phyloP scores from a whole-genome alignment of 768 basidiomycete species.

The Sarcomyxa edulis region DNA sequence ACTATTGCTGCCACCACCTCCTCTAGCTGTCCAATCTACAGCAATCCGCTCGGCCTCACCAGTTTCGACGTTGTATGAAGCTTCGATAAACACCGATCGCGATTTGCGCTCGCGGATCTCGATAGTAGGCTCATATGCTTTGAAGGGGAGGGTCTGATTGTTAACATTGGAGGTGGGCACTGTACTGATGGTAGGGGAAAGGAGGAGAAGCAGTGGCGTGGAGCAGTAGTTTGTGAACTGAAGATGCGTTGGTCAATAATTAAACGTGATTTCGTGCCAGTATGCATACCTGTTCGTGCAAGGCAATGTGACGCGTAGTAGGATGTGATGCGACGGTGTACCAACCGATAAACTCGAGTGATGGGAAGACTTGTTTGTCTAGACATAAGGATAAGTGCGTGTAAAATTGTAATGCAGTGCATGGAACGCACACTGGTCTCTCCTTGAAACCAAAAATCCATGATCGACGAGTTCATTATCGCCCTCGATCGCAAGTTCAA shows the following conservation, averaged over 20 bases:
- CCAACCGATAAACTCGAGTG: constrained; percentile 97
- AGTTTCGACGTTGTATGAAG: constrained; percentile 86
- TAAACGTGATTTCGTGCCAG: too few relatives aligned
- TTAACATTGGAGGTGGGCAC: constrained; percentile 46
- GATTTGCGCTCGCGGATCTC: constrained; percentile 78
- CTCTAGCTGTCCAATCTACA: constrained; percentile 91
- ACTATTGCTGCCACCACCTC: constrained; percentile 77
- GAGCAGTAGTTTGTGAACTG: constrained; percentile 86
- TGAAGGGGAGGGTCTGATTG: constrained; percentile 78
- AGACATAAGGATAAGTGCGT: constrained; percentile 8
- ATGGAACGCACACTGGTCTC: constrained; percentile 70
- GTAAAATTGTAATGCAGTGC: background rate
- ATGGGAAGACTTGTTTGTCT: constrained; percentile 99
- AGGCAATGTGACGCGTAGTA: constrained; percentile 65
- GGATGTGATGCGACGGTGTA: constrained; percentile 84
- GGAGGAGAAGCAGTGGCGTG: constrained; percentile 81
- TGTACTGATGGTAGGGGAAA: constrained; percentile 48
- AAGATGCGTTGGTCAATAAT: too few relatives aligned
- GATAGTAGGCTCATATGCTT: constrained; percentile 88
- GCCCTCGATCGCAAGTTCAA: constrained; percentile 74
- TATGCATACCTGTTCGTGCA: constrained; percentile 75
- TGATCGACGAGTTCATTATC: constrained; percentile 66
- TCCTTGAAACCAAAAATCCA: constrained; percentile 74
- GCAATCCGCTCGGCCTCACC: constrained; percentile 99
- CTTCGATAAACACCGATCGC: constrained; percentile 78